Evolutionary conservation across 352 stramenopile species (phyloP), one percentile per base, ranked within the genome.

Genomic region (Thalassiosira ordinaria): DNA sequence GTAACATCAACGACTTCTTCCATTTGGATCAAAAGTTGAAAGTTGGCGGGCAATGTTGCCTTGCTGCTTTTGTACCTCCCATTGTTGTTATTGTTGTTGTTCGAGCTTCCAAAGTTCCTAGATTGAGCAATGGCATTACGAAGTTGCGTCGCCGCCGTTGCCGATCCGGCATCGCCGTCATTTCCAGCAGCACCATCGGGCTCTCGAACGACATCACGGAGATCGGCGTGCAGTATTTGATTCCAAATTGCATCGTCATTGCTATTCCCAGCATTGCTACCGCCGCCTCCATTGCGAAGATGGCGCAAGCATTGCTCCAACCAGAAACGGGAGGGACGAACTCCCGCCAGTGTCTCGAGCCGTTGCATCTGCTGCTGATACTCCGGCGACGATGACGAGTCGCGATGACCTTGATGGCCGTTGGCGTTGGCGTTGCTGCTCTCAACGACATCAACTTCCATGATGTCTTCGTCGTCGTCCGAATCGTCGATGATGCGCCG

Each of bases 1-100:
- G 74, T 78, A 9, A 86, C 78, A 71, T 92, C 80, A 13, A 86
- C 24, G 11, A 83, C 20, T 76, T 92, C 88, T 78, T 93, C 88
- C 46, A 91, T 39, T 80, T 93, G 88, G 47, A 89, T 57, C 49
- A 93, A 51, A 0, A 90, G 49, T 60, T 55, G 59, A 74, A 91
- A 89, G 11, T 66, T 66, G 0, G 39, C 8, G 5, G 81, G 67
- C 5, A 87, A 33, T 2, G 51, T 70, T 7, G 53, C 51, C 47
- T 77, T 79, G 5, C 46, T 60, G 57, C 37, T 68, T 47, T 67
- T 29, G 47, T 55, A 63, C 29, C 56, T 76, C 13, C 56, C 57
- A 78, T 71, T 57, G 49, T 35, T 11, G 78, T 11, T 1, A 79
- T 64, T 72, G 13, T 33, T 39, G 56, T 52, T 39, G 2, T 24